A percentile compares a stretch with the other conserved stretches of the same genome.
phyloP scores from a whole-genome alignment of 2,329 filamentous ascomycete genomes.

The Colletotrichum falcatum region DNA sequence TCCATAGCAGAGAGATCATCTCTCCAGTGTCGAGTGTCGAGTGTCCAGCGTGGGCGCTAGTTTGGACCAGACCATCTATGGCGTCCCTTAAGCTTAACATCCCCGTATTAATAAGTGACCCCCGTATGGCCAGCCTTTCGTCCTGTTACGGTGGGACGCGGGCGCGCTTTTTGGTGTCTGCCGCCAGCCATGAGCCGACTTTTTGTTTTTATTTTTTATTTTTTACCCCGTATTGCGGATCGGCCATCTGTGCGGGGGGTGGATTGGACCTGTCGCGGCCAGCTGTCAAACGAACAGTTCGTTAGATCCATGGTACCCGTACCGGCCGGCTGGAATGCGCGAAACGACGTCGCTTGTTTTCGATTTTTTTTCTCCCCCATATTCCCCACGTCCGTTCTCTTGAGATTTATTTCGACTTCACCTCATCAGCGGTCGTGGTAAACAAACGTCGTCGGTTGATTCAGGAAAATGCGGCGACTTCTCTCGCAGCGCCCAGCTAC shows the following conservation, averaged over 20 bases:
- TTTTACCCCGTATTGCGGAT: constrained; percentile 13
- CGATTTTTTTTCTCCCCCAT: too few species aligned
- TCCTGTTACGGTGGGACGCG: constrained; percentile 32
- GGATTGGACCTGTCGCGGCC: too few species aligned
- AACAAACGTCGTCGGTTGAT: constrained; percentile 10
- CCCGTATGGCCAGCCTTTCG: not conserved
- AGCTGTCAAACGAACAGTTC: constrained; percentile 24
- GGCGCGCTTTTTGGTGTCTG: not conserved
- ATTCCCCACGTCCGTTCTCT: not conserved
- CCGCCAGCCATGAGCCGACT: not conserved
- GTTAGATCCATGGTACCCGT: constrained; percentile 22
- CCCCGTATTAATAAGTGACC: constrained; percentile 1
- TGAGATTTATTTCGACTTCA: not conserved
- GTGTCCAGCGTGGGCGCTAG: constrained; percentile 2
- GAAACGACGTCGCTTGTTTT: not conserved
- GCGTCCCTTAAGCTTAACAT: constrained; percentile 38
- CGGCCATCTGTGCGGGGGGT: not conserved
- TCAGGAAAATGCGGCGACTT: constrained; percentile 36
- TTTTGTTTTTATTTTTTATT: too few species aligned
- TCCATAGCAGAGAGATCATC: not conserved
- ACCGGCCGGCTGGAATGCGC: constrained; percentile 20
- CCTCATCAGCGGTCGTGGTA: not conserved
- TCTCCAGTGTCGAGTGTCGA: too few species aligned
- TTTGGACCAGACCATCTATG: constrained; percentile 23
- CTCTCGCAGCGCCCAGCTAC: constrained; percentile 39